Evolutionary conservation across 805 yeast species (phyloP).

Genomic region (Schwanniomyces occidentalis): DNA sequence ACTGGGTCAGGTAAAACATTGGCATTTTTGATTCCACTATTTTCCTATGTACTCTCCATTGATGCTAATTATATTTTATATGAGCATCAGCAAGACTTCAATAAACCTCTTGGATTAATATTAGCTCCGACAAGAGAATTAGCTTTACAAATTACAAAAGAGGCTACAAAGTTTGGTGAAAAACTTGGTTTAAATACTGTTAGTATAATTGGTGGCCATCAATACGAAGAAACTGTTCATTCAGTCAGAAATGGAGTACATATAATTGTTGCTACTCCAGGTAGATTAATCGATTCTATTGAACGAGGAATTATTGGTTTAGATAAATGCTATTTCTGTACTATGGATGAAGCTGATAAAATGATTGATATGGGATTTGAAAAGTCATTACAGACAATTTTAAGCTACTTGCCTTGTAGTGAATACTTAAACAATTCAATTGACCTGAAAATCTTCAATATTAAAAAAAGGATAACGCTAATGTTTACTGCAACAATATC

Average conservation of each 20-base stretch:
- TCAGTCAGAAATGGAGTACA: conserved; percentile 67
- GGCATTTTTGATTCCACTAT: conserved; percentile 74
- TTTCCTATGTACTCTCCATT: conserved; percentile 47
- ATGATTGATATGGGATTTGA: conserved; percentile 97
- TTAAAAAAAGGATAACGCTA: conserved; percentile 58
- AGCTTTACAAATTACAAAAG: conserved; percentile 80
- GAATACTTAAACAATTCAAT: conserved; percentile 18
- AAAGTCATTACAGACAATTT: conserved; percentile 65
- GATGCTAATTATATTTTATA: conserved; percentile 32
- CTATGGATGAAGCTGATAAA: conserved; percentile 92
- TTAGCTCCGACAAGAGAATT: conserved; percentile 93
- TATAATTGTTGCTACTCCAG: conserved; percentile 91
- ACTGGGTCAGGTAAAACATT: conserved; percentile 97
- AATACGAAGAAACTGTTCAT: conserved; percentile 68
- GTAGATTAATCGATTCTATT: conserved; percentile 79
- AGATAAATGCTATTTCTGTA: conserved; percentile 61
- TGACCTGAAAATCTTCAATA: conserved; percentile 40
- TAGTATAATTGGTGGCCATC: conserved; percentile 87
- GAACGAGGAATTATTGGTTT: conserved; percentile 65
- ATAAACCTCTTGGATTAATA: conserved; percentile 75
- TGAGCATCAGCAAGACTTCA: conserved; percentile 48
- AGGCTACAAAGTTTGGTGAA: conserved; percentile 53
- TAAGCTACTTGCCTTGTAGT: conserved; percentile 52
- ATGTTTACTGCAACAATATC: conserved; percentile 97
- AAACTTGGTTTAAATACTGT: conserved; percentile 47